Base-by-base conservation (phyloP, 2,329 filamentous ascomycete species). In the Tricladium varicosporioides region DNA sequence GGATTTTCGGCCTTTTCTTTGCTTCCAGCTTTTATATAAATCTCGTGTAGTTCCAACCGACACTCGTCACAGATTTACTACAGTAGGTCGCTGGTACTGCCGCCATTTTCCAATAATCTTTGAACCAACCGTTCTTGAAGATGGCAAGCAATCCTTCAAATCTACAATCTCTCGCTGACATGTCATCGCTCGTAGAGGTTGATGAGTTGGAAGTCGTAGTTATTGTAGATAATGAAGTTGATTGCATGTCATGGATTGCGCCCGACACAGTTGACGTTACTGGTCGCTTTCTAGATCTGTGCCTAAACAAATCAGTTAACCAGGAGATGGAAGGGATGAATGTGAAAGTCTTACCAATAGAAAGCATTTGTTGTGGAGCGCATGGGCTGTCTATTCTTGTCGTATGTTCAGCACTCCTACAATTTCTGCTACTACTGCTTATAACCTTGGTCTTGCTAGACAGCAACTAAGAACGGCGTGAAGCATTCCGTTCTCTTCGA, bases 171-270 rank as follows among this genome's bases (percentile, higher is more conserved):
- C 7, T 27, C 36, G 11, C 32, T 31, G 31, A 32, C 31, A 40
- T 54, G 31, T 42, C 45, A 2, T 49, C 52, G 27, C 78, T 94
- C 22, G 67, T 71, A 48, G 74, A 76, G 60, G 60, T 79, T n/a
- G 77, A 79, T 65, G 67, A 70, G 5, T 70, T 82, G 27, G 77
- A 80, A 33, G 75, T 79, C 19, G 67, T 73, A 5, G 73, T 81
- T 32, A 76, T 83, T 56, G 74, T 83, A 56, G 78, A 81, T 66
- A 79, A 83, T 70, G 80, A 83, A 58, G 70, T 82, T 44, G 79
- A 83, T 61, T 74, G 77, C 3, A 74, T 82, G 56, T 81, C 79
- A 1, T 73, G 76, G 1, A 71, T 74, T 15, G 70, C 76, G 0
- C 73, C 76, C 16, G 70, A 75, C 7, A 74, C 72, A 1, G 71